Percentiles rank a stretch among this genome's conserved stretches.
phyloP scores from a whole-genome alignment of 164 flowering plant species.

The Cinnamomum chago region DNA sequence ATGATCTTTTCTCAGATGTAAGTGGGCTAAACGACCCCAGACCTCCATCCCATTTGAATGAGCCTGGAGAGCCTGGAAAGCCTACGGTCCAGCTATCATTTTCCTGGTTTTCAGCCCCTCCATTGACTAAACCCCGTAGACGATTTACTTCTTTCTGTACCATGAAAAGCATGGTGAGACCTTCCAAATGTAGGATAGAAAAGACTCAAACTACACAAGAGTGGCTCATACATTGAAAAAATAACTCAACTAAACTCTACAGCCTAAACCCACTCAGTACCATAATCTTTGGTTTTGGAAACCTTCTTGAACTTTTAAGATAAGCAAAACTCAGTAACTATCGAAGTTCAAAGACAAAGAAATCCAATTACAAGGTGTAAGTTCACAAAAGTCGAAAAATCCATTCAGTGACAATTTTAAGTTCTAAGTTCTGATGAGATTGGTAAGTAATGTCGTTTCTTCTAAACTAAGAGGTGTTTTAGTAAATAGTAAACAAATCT shows the following conservation, averaged over 20 bases:
- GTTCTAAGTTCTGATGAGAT: not conserved
- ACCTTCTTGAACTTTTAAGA: not conserved
- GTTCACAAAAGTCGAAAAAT: not conserved
- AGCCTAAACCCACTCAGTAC: not conserved
- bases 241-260: not conserved
- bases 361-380: not conserved
- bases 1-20: constrained; percentile 41
- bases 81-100: constrained; percentile 34
- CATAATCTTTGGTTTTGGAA: too few species aligned
- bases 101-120: constrained; percentile 54
- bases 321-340: too few species aligned
- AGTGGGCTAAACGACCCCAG: constrained; percentile 76
- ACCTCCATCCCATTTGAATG: constrained; percentile 79
- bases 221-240: not conserved
- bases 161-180: not conserved
- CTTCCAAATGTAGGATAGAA: not conserved
- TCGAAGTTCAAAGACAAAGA: too few species aligned
- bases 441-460: not conserved
- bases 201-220: not conserved
- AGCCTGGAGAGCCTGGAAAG: constrained; percentile 81
- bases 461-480: not conserved
- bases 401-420: not conserved
- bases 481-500: not conserved
- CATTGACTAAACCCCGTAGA: constrained; percentile 53
- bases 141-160: constrained; percentile 84